These are phyloP conservation scores for Jasminum sambac DNA, from an alignment of 257 asterid species.

Conservation along the genomic window DNA sequence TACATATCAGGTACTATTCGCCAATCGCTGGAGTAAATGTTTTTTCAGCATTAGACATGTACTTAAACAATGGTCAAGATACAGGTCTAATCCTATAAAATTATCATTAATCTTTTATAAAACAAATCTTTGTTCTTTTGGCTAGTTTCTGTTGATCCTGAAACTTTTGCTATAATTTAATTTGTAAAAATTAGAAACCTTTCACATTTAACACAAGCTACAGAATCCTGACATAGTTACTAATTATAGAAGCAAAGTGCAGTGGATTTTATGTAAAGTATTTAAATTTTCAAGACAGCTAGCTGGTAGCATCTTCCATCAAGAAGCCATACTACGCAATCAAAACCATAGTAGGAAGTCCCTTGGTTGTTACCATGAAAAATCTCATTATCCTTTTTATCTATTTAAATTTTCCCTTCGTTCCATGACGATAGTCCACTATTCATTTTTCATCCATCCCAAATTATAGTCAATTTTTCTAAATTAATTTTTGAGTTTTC, in stretches of 20 bases:
- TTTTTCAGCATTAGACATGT: neutral
- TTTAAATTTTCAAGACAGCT: neutral
- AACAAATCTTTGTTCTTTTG: neutral
- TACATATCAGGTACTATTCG: neutral
- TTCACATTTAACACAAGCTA: too few relatives aligned
- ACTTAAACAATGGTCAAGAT: neutral
- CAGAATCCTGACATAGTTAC: neutral
- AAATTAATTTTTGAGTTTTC: too few relatives aligned
- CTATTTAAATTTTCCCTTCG: too few relatives aligned
- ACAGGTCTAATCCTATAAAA: neutral
- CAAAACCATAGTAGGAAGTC: too few relatives aligned
- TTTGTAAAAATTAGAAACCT: neutral
- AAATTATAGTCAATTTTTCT: too few relatives aligned
- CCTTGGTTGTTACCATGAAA: too few relatives aligned
- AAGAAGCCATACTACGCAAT: too few relatives aligned
- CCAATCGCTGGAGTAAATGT: neutral
- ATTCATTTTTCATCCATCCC: too few relatives aligned
- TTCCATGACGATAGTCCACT: too few relatives aligned
- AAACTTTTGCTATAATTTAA: neutral
- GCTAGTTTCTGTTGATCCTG: neutral
- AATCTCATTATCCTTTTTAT: too few relatives aligned
- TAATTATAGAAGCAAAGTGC: neutral
- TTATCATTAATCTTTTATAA: neutral
- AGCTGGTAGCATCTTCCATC: neutral
- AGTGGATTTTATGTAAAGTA: neutral